phyloP scores from a whole-genome alignment of 345 rosid genomes.

The Citrus reticulata region DNA sequence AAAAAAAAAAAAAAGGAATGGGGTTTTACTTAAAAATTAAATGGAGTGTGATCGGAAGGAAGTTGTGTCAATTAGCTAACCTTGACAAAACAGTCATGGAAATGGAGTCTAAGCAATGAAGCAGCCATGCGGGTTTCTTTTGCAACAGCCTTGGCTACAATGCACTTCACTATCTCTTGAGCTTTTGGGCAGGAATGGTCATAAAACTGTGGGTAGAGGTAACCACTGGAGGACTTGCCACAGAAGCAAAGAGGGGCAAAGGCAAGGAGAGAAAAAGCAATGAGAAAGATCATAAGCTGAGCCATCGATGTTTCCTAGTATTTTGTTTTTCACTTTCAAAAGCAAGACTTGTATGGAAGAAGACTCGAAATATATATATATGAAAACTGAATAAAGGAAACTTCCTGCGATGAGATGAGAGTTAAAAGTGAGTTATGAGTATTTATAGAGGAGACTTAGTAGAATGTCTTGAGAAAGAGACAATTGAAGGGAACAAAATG shows the following conservation, averaged over 20 bases:
- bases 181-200: slow-evolving; percentile 66
- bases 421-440: background rate
- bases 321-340: slow-evolving; percentile 3
- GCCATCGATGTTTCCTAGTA: slow-evolving; percentile 29
- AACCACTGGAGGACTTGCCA: slow-evolving; percentile 27
- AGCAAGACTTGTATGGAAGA: slow-evolving; percentile 3
- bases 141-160: slow-evolving; percentile 56
- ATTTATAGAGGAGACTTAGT: slow-evolving; percentile 31
- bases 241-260: slow-evolving; percentile 43
- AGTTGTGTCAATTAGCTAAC: slow-evolving; percentile 24
- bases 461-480: slow-evolving; percentile 18
- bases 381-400: slow-evolving; percentile 1
- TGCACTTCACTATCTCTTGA: slow-evolving; percentile 44
- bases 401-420: slow-evolving; percentile 18
- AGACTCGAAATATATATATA: background rate
- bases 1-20: too few species aligned
- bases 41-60: background rate
- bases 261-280: slow-evolving; percentile 44
- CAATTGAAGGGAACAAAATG: slow-evolving; percentile 16
- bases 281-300: slow-evolving; percentile 24
- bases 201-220: slow-evolving; percentile 54
- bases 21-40: background rate
- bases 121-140: slow-evolving; percentile 79
- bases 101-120: slow-evolving; percentile 72
- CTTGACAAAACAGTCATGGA: slow-evolving; percentile 90